Base-by-base conservation (phyloP, 345 rosid species). In the Eucalyptus cloeziana region DNA sequence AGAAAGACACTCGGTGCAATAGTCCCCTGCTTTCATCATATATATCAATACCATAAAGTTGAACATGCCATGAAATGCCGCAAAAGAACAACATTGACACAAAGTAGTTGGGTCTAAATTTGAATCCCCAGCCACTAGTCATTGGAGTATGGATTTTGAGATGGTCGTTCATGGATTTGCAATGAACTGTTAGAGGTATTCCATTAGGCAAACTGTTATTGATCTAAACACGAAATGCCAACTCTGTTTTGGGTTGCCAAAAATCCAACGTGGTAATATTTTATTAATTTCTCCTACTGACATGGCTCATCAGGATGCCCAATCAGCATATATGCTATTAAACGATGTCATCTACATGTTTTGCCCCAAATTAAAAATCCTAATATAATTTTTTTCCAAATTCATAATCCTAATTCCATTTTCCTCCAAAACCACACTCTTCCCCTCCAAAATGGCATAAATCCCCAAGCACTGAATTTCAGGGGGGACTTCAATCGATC, bases 221-320 rank as follows among this genome's bases (percentile, higher is more conserved):
- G 71, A 64, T 64, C 37, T 64, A 14, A 30, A n/a, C 37, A 64
- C 0, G 8, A 52, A 19, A 52, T 52, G 4, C 10, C 24, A 52
- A 52, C 10, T 52, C 58, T 0, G 2, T 17, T 52, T 52, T 52
- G 24, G 24, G 24, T 52, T 52, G 0, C 2, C 10, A 0, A 52
- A 52, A 52, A 52, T 52, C 24, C 56, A 52, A 52, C 4, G 4
- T 52, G 10, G 4, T 52, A 52, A 19, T 52, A 19, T 52, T 52
- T 19, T 52, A 52, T 52, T 52, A 52, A 52, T 52, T 52, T 52
- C 56, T 52, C 24, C 56, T 3, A 52, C 10, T 52, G 4, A 52
- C 2, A 2, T 52, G 58, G 10, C 58, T 52, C 25, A 52, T 52
- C 10, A 0, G 5, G 0, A 19, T 52, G 24, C 24, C 58, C 58